Percentiles rank a stretch among this genome's conserved stretches.
phyloP scores from a whole-genome alignment of 805 yeast species.

The Brettanomyces custersianus region DNA sequence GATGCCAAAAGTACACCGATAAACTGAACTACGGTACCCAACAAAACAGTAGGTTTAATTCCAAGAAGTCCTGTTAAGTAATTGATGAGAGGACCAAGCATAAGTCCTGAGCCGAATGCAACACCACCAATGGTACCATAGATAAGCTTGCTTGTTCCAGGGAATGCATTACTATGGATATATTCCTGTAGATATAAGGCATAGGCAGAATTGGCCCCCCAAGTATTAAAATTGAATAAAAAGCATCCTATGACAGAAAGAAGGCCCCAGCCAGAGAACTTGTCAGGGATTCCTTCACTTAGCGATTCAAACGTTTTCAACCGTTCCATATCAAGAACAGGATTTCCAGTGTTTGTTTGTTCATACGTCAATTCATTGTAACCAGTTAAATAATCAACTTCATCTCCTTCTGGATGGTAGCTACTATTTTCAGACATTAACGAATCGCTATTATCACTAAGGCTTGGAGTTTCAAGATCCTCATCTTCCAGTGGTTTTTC shows the following conservation, averaged over 20 bases:
- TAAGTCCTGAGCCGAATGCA: constrained; percentile 47
- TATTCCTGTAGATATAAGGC: constrained; percentile 56
- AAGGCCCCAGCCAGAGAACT: constrained; percentile 63
- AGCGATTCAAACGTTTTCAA: constrained; percentile 5
- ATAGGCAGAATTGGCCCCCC: constrained; percentile 68
- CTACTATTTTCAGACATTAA: too few species aligned
- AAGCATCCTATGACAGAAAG: constrained; percentile 34
- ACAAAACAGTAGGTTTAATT: constrained; percentile 27
- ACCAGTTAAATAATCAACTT: background rate
- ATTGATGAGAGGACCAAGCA: constrained; percentile 39
- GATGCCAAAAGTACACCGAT: constrained; percentile 53
- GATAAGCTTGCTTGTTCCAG: constrained; percentile 47
- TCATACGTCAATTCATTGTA: background rate
- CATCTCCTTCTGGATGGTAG: too few species aligned
- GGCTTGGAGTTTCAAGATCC: too few species aligned
- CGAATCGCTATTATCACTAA: too few species aligned
- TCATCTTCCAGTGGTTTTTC: too few species aligned
- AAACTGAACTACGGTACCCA: constrained; percentile 45
- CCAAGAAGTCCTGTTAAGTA: constrained; percentile 38
- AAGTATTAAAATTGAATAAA: constrained; percentile 46
- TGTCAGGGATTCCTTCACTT: constrained; percentile 38
- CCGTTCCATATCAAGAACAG: constrained; percentile 1
- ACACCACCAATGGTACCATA: constrained; percentile 64
- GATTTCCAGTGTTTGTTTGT: background rate
- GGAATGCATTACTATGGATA: constrained; percentile 38